phyloP scores from a whole-genome alignment of 306 rosid species.

The Abrus pulchellus region DNA sequence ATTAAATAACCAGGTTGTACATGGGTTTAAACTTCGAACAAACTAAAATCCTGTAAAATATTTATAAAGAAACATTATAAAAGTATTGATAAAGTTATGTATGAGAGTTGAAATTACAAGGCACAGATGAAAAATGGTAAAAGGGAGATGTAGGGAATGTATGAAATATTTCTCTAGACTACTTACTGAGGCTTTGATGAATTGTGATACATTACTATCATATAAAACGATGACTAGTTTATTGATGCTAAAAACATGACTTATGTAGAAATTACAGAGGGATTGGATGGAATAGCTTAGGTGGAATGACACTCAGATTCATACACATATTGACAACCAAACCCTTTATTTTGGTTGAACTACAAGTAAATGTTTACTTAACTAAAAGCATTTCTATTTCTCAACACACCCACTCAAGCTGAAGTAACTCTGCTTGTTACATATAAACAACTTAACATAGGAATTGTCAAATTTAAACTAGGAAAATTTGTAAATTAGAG shows the following conservation, averaged over 20 bases:
- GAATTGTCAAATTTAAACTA: neutral
- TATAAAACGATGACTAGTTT: constrained; percentile 5
- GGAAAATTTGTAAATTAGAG: neutral
- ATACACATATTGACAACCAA: neutral
- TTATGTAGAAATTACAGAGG: neutral
- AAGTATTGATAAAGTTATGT: neutral
- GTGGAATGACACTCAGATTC: neutral
- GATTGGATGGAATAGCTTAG: neutral
- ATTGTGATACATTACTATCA: neutral
- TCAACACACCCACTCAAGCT: neutral
- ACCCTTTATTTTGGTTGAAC: neutral
- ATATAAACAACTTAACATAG: neutral
- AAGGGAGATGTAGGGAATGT: neutral
- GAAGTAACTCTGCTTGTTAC: neutral
- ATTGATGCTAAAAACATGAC: constrained; percentile 12
- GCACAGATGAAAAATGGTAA: constrained; percentile 5
- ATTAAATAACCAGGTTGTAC: neutral
- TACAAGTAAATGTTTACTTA: neutral
- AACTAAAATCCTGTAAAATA: constrained; percentile 14
- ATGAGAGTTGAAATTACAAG: neutral
- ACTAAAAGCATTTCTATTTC: neutral
- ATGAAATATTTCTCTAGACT: neutral
- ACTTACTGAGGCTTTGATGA: neutral
- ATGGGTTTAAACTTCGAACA: neutral
- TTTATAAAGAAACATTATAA: neutral